Evolutionary conservation across 768 basidiomycete genomes (phyloP).

Genomic region (Clitopilus hobsonii): DNA sequence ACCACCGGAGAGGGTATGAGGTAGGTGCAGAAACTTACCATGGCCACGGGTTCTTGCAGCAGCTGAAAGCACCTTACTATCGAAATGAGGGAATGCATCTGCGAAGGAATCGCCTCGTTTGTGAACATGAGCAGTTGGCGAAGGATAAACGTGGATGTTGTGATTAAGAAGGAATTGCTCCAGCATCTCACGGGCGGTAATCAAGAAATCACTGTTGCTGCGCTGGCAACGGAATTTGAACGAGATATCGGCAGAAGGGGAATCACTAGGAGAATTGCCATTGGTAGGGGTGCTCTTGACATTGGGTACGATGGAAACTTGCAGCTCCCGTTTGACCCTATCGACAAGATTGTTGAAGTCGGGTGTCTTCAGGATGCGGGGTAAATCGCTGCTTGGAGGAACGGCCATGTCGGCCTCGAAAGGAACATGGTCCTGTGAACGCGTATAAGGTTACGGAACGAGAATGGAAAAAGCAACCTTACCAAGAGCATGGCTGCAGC

Average conservation of each 20-base stretch:
- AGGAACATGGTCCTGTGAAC: slow-evolving; percentile 81
- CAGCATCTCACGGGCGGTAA: slow-evolving; percentile 85
- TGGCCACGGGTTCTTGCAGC: slow-evolving; percentile 67
- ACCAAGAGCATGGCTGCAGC: slow-evolving; percentile 94
- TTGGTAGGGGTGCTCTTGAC: slow-evolving; percentile 53
- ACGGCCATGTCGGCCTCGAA: slow-evolving; percentile 95
- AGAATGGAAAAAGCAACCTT: slow-evolving; percentile 19
- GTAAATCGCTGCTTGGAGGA: slow-evolving; percentile 77
- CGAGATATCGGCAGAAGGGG: slow-evolving; percentile 65
- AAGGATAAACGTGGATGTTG: slow-evolving; percentile 79
- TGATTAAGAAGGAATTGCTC: slow-evolving; percentile 87
- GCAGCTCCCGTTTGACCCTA: slow-evolving; percentile 88
- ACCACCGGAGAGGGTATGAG: background rate
- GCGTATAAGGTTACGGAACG: slow-evolving; percentile 5
- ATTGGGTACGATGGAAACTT: slow-evolving; percentile 84
- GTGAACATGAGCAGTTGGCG: slow-evolving; percentile 72
- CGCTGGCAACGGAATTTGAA: slow-evolving; percentile 97
- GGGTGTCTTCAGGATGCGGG: slow-evolving; percentile 66
- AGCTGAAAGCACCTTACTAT: slow-evolving; percentile 81
- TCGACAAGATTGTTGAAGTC: slow-evolving; percentile 87
- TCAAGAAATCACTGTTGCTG: slow-evolving; percentile 90
- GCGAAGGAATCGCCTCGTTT: slow-evolving; percentile 91
- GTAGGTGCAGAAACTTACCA: slow-evolving; percentile 27
- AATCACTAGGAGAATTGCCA: slow-evolving; percentile 44
- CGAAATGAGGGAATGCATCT: slow-evolving; percentile 94